Base-by-base conservation (phyloP, 2,329 filamentous ascomycete species). In the Coniochaeta ligniaria region DNA sequence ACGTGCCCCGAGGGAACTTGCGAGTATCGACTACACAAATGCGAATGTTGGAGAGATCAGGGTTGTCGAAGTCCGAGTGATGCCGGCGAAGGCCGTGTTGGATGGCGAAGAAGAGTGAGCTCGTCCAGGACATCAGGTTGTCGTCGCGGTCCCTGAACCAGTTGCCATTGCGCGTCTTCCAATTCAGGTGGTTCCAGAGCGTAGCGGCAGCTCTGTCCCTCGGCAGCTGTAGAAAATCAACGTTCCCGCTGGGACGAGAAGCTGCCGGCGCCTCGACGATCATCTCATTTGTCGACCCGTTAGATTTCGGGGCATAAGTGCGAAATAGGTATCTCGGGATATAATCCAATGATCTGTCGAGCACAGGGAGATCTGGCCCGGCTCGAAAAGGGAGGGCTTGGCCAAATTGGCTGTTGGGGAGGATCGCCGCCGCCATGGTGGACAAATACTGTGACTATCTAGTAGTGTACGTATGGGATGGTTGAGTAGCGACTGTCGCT, bases 41-140 rank as follows among this genome's bases (percentile, higher is more conserved):
- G 8, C 54, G 54, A 17, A 56, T 38, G 14, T 56, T 28, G 20
- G 54, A 56, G 17, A 36, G n/a, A 6, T 56, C 31, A 6, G 54
- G 54, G n/a, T 38, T 36, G 54, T 38, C 54, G 17, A 35, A 38
- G 54, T 56, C 54, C 8, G 35, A 22, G n/a, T 56, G n/a, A 14
- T 36, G 31, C 54, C 54, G 28, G 54, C 54, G 54, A 36, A 56
- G 54, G 31, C 54, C 54, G 17, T 56, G 54, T 36, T 56, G 54
- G 31, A 56, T 38, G 31, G 54, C 54, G 35, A 56, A 56, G n/a
- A 20, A 36, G 2, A 56, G 54, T 4, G 54, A 56, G 14, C 31
- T 56, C n/a, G 54, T 56, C 54, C 54, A 56, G 20, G 54, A 56
- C 54, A 56, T 38, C 28, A 56, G 31, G 22, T 56, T 56, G n/a